Base-by-base conservation (phyloP, 2,329 filamentous ascomycete species). In the Epichloe elymi region DNA sequence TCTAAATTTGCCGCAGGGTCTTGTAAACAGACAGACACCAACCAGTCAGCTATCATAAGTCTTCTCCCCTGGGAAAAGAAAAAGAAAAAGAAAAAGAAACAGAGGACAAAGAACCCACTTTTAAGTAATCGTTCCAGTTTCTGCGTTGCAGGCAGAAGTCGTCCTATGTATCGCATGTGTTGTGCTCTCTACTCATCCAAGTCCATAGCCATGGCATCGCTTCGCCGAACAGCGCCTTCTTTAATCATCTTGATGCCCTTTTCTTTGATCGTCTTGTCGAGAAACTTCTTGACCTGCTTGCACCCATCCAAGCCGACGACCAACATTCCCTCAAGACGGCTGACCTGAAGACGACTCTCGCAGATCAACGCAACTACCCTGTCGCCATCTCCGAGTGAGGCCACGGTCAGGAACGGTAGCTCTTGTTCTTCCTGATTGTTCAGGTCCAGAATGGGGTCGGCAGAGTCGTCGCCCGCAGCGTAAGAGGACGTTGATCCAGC, bases 241-340 rank as follows among this genome's bases (percentile, higher is more conserved):
- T 72, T 70, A 14, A 88, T 65, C 70, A 88, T 79, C 63, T 74
- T 75, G 53, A 69, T 73, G 3, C 86, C 86, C 65, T 83, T 83
- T 43, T 79, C 79, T 63, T 83, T 80, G 44, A 97, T 83, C 14
- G 94, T 83, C 6, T 75, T 74, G 65, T 97, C 90, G 60, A 98
- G 64, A 47, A 95, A 85, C 57, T 81, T 77, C 77, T 87, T 78
- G 39, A 97, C 82, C 64, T 90, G 85, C 68, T 85, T 88, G 67
- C 91, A 97, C 5, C 90, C 93, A 64, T 96, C 90, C 46, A 96
- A 82, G 0, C 86, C 91, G 1, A 95, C 88, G 0, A 87, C 88
- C 59, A 98, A 71, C 90, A 98, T 95, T 1, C 86, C 86, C 70
- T 98, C 91, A 53, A 97, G 64, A 52, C 89, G 78, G 52, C 76